Percentiles rank a stretch among this genome's conserved stretches.
phyloP scores from a whole-genome alignment of 1,139 yeast genomes.

The Candida albicans region DNA sequence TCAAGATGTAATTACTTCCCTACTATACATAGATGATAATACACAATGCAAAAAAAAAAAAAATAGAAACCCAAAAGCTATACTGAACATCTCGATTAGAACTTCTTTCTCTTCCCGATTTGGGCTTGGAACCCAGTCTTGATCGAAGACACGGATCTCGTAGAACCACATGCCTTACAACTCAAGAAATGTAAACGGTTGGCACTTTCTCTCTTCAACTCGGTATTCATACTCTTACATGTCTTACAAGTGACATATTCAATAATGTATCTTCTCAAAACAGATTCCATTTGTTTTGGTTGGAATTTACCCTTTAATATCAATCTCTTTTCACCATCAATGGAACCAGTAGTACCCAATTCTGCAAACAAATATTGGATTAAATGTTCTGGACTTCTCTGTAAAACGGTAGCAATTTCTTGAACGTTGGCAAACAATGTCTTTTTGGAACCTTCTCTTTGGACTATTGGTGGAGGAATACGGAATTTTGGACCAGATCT shows the following conservation, averaged over 20 bases:
- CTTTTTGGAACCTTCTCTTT: slow-evolving; percentile 97
- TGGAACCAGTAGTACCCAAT: slow-evolving; percentile 98
- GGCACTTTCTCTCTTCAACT: slow-evolving; percentile 88
- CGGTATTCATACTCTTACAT: slow-evolving; percentile 97
- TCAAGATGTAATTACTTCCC: slow-evolving; percentile 6
- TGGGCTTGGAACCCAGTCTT: slow-evolving; percentile 99
- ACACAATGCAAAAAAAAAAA: slow-evolving; percentile 6
- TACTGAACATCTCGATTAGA: slow-evolving; percentile 15
- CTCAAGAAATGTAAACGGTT: slow-evolving; percentile 97
- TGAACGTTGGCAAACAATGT: slow-evolving; percentile 94
- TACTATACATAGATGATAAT: slow-evolving; percentile 11
- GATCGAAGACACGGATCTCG: slow-evolving; percentile 95
- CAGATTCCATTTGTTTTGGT: slow-evolving; percentile 96
- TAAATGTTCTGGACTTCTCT: slow-evolving; percentile 95
- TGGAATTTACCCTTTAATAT: slow-evolving; percentile 97
- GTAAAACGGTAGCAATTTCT: slow-evolving; percentile 90
- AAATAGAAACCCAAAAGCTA: background rate
- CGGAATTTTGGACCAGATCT: slow-evolving; percentile 89
- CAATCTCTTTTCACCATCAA: slow-evolving; percentile 95
- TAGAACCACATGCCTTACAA: slow-evolving; percentile 97
- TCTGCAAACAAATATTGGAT: slow-evolving; percentile 97
- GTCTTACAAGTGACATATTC: slow-evolving; percentile 99
- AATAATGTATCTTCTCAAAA: slow-evolving; percentile 90
- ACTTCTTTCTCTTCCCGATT: slow-evolving; percentile 73
- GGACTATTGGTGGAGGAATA: slow-evolving; percentile 96